Base-by-base conservation (phyloP, 1,284 basidiomycete genomes). In the Cutaneotrichosporon sp. region DNA sequence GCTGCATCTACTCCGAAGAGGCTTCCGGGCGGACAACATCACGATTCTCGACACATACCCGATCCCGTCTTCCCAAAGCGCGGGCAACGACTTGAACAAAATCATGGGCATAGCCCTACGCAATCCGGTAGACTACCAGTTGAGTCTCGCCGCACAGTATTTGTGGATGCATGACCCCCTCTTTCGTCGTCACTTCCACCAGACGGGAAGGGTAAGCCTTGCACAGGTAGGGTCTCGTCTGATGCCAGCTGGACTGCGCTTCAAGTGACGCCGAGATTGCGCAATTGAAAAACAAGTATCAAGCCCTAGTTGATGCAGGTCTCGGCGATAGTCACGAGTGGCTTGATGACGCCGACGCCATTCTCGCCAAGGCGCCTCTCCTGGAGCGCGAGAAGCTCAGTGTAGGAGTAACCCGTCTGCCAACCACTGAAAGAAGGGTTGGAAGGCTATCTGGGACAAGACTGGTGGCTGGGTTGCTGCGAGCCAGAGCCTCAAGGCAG, bases 51-150 rank as follows among this genome's bases (percentile, higher is more conserved):
- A 76, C 54, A 49, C 51, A 9, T 74, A 67, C 41, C 55, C 54
- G n/a, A 61, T 66, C 26, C 73, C 74, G 4, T 64, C 62, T 14
- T 54, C 58, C 12, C 59, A 70, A 22, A 64, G 67, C 0, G 73
- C 72, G 1, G 72, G 71, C 0, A 65, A 66, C 47, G 71, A 74
- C 52, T 39, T 75, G 33, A 75, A 75, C 56, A 75, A 74, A 59
- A 61, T 72, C 17, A 54, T 61, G 52, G 58, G 59, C 18, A 39
- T 60, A 20, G 33, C 51, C 4, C 14, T 59, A 13, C 58, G 57
- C 23, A 49, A 58, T 20, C 52, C 44, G 14, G 48, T 54, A 10
- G 51, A 53, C 20, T n/a, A 48, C 42, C 38, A 45, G 21, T 13
- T 62, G 4, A 58, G 54, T 14, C 21, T 53, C 4, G 55, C 51